phyloP scores from a whole-genome alignment of 225 moss, liverwort and hornwort genomes.

The Pseudoscleropodium purum region DNA sequence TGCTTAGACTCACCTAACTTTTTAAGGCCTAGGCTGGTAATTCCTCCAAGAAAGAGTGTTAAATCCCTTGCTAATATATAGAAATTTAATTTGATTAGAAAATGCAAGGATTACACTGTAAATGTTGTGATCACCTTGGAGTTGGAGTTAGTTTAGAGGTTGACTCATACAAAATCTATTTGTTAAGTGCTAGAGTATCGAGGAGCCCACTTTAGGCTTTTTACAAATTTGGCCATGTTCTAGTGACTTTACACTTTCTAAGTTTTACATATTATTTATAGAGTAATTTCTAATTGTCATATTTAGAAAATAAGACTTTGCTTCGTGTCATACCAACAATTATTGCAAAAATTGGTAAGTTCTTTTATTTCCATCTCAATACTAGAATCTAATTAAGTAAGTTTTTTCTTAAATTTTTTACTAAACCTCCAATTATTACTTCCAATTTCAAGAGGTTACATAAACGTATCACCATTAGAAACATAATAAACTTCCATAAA shows the following conservation, averaged over 20 bases:
- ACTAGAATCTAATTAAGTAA: fast-evolving
- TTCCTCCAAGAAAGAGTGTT: fast-evolving
- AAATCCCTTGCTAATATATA: too few species aligned
- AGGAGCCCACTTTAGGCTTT: fast-evolving
- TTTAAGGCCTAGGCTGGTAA: background rate
- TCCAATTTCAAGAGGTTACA: background rate
- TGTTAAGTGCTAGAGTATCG: fast-evolving
- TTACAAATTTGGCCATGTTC: background rate
- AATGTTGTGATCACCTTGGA: background rate
- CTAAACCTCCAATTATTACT: background rate
- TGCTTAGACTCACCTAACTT: background rate
- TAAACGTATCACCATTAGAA: background rate
- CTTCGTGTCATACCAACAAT: too few species aligned
- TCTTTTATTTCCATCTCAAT: background rate
- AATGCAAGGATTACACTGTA: background rate
- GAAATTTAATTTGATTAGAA: background rate
- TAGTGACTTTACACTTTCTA: background rate
- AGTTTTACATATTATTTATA: background rate
- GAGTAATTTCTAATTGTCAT: background rate
- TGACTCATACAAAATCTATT: background rate
- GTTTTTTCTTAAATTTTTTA: too few species aligned
- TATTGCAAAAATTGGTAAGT: background rate
- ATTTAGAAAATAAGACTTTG: background rate
- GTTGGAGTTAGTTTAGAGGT: background rate
- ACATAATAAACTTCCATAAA: background rate